Evolutionary conservation across 2,329 filamentous ascomycete species (phyloP).

Genomic region (Fusarium veterinarium): DNA sequence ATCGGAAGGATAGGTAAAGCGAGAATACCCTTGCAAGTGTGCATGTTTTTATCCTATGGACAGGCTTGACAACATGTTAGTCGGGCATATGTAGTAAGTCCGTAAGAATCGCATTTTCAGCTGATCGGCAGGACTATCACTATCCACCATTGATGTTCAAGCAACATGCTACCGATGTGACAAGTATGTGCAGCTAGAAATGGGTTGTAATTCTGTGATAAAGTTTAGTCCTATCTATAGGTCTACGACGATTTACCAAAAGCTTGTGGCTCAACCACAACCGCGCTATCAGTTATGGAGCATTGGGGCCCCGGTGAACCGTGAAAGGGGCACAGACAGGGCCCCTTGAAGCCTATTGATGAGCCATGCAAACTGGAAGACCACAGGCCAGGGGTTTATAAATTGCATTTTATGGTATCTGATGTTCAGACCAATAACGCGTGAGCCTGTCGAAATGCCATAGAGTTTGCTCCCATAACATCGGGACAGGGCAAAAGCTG

Average conservation of each 20-base stretch:
- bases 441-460: not conserved
- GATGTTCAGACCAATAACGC: conserved; percentile 18
- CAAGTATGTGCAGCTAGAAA: not conserved
- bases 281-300: conserved; percentile 4
- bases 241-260: not conserved
- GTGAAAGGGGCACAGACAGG: conserved; percentile 35
- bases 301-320: not conserved
- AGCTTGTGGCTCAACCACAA: not conserved
- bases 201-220: not conserved
- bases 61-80: not conserved
- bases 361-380: conserved; percentile 17
- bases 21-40: conserved; percentile 18
- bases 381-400: conserved; percentile 9
- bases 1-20: conserved; percentile 3
- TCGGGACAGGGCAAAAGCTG: conserved; percentile 8
- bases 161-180: conserved; percentile 4
- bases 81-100: not conserved
- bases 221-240: not conserved
- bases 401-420: conserved; percentile 26
- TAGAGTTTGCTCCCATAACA: not conserved
- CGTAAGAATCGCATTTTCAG: not conserved
- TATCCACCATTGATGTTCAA: conserved; percentile 4
- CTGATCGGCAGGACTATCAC: not conserved
- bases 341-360: conserved; percentile 6
- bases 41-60: conserved; percentile 6